A percentile compares a stretch with the other conserved stretches of the same genome.
Evolutionary conservation across 768 basidiomycete genomes (phyloP).

Genomic region (Termitomyces sp.): DNA sequence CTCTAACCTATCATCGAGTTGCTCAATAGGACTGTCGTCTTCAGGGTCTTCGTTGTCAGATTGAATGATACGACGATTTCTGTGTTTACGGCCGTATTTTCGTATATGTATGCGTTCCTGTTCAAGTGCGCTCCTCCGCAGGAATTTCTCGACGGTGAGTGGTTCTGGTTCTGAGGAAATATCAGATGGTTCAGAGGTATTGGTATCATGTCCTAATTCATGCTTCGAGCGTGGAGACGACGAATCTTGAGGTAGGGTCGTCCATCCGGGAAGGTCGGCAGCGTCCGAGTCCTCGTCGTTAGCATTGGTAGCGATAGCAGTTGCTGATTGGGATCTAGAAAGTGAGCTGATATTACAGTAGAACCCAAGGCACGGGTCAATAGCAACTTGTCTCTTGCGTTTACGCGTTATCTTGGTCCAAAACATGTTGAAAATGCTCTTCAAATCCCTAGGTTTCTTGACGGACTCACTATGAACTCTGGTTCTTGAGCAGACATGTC

Average conservation of each 20-base stretch:
- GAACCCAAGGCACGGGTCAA: slow-evolving; percentile 36
- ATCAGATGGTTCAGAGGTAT: not conserved
- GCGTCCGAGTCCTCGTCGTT: not conserved
- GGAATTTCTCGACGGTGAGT: slow-evolving; percentile 25
- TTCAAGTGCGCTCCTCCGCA: slow-evolving; percentile 14
- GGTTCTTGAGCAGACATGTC: not conserved
- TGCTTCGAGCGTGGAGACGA: not conserved
- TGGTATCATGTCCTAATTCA: not conserved
- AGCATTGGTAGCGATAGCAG: not conserved
- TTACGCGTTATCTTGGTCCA: slow-evolving; percentile 43
- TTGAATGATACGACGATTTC: slow-evolving; percentile 9
- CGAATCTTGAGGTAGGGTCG: not conserved
- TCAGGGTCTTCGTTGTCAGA: slow-evolving; percentile 7
- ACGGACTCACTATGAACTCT: not conserved
- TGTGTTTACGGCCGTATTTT: slow-evolving; percentile 15
- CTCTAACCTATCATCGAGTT: not conserved
- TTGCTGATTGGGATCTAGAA: not conserved
- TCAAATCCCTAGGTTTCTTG: not conserved
- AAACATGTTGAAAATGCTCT: not conserved
- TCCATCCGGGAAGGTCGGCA: not conserved
- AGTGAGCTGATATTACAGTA: slow-evolving; percentile 16
- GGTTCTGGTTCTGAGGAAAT: slow-evolving; percentile 8
- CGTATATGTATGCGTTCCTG: slow-evolving; percentile 6
- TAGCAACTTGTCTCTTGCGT: slow-evolving; percentile 38
- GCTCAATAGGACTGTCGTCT: not conserved